Evolutionary conservation across 345 rosid species (phyloP).

Genomic region (Arabis alpina): DNA sequence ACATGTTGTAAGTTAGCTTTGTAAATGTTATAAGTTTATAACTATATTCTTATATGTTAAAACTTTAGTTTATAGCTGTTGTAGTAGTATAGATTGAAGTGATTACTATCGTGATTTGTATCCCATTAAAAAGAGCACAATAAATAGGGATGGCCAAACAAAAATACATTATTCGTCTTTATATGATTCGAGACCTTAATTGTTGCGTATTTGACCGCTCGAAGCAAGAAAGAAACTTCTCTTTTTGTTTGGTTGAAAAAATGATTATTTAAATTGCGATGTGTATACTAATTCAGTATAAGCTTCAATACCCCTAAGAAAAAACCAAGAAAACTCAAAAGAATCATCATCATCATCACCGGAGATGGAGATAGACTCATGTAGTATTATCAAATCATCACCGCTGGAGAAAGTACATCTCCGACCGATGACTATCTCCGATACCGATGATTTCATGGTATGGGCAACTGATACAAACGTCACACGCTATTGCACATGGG

Average conservation of each 20-base stretch:
- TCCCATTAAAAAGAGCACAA: too few species aligned
- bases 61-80: too few species aligned
- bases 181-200: not conserved
- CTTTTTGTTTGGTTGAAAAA: not conserved
- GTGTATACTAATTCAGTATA: not conserved
- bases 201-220: slow-evolving; percentile 33
- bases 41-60: too few species aligned
- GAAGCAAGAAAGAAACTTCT: slow-evolving; percentile 26
- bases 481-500: slow-evolving; percentile 57
- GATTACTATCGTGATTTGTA: too few species aligned
- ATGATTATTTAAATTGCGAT: not conserved
- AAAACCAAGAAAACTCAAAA: slow-evolving; percentile 13
- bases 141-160: too few species aligned
- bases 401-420: slow-evolving; percentile 42
- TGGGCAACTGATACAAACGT: slow-evolving; percentile 66
- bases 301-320: not conserved
- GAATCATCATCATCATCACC: not conserved
- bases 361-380: slow-evolving; percentile 31
- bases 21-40: too few species aligned
- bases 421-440: slow-evolving; percentile 49
- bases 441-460: slow-evolving; percentile 65
- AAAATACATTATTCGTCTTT: too few species aligned
- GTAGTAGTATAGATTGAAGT: too few species aligned
- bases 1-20: too few species aligned
- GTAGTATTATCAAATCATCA: too few species aligned